Evolutionary conservation across 192 early-diverging fungal genomes (phyloP), one percentile per base, ranked within the genome.

Genomic region (Coemansia reversa): DNA sequence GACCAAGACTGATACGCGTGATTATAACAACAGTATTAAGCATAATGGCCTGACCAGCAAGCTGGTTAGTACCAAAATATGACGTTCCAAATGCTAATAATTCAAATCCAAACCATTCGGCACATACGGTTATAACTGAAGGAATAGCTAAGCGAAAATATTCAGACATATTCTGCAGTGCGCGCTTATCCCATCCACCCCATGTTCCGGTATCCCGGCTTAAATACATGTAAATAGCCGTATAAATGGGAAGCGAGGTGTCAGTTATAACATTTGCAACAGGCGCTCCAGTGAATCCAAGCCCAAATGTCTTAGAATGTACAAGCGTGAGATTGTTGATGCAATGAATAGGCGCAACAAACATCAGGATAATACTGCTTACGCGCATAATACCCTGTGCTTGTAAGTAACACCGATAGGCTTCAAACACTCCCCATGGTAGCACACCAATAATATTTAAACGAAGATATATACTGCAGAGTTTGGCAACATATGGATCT

Each of bases 321-420:
- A 97, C 93, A 49, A 98, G 70, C 0, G 84, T 45, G 63, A 89
- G 95, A 64, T 91, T 92, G 35, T 92, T 66, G 48, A 90, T 35
- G 12, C 87, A 69, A 65, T 93, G 93, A 47, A 94, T 55, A 14
- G 90, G 91, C 12, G 88, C 72, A 6, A 88, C 85, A 35, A 91
- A 65, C 23, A 86, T 45, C 4, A 90, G 83, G 22, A 94, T 84
- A 54, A 85, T 77, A 48, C 91, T 91, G 28, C 79, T 83, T 0
- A 91, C 92, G 19, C 88, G 83, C 94, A 98, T 94, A 65, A 75
- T 75, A 3, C 88, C 93, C 81, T 98, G 95, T 0, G 88, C 85
- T 66, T 95, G 91, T 32, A 96, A 71, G 63, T 83, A 96, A 53
- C 91, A 84, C 54, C 91, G 90, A 32, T 88, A 71, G 55, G 87